Conservation (phyloP, 78 protist species). For the Dictyostelium citrinum region DNA sequence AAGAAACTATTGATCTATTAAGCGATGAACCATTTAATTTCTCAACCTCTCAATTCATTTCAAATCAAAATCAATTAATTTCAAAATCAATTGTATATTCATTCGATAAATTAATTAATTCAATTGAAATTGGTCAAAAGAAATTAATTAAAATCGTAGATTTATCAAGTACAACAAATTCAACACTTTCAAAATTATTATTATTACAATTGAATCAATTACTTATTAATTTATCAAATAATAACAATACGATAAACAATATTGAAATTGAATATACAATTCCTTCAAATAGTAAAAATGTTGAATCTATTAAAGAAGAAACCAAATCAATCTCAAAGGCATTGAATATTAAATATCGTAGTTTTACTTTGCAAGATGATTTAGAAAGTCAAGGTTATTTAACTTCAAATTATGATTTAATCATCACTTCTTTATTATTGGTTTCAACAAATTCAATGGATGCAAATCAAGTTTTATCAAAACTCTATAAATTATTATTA, state of each 20-base stretch:
- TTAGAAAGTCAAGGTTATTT: neutral
- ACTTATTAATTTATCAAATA: neutral
- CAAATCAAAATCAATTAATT: neutral
- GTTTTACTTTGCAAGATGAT: neutral
- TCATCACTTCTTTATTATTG: neutral
- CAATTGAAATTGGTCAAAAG: neutral
- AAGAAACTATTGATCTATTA: neutral
- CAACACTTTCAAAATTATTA: neutral
- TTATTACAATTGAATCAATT: neutral
- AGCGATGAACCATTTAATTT: neutral
- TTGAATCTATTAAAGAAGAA: neutral
- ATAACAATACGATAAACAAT: no score
- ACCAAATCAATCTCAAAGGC: neutral
- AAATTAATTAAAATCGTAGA: neutral
- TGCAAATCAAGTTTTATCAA: neutral
- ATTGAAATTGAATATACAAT: constrained; percentile 34
- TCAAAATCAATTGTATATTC: neutral
- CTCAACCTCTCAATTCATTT: neutral
- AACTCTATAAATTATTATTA: neutral
- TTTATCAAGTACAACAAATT: neutral
- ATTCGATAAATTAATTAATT: neutral
- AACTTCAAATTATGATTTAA: neutral
- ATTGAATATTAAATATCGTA: constrained; percentile 1
- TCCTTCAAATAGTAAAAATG: neutral
- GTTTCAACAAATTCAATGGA: neutral